Base-by-base conservation (phyloP, 176 grass and related monocot genomes). In the Zizania latifolia region DNA sequence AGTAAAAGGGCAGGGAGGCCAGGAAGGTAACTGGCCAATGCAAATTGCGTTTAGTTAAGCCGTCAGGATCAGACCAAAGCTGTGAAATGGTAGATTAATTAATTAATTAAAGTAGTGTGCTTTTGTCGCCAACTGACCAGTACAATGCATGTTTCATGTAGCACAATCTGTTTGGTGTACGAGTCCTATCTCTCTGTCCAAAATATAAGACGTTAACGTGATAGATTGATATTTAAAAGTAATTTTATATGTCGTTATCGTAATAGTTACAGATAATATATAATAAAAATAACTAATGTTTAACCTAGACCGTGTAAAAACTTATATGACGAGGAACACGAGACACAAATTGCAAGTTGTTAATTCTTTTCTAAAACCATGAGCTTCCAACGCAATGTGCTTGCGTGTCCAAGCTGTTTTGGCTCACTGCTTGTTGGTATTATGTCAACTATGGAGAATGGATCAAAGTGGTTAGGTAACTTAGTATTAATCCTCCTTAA, bases 61-160 rank as follows among this genome's bases (percentile, higher is more conserved):
- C 39, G 53, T 80, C 70, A 53, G 31, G 16, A 59, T 80, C 83
- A 86, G 53, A 68, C 58, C 50, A 80, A 53, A 46, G 70, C 6
- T 50, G 59, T 13, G 45, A 6, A 53, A n/a, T 1, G 22, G 24
- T 30, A 12, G 69, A 37, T 72, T 24, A 59, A 60, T 68, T 58
- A 31, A 79, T 73, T 75, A 24, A 78, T 8, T 58, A 53, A 46
- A 40, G 59, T 24, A 10, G 35, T 38, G 29, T 65, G 59, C 36
- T 65, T 68, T 45, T 65, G 68, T 65, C 8, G 63, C 54, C 40
- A 70, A 77, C 43, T 53, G 70, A 69, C 55, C 31, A 39, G 72
- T 74, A 67, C 50, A 24, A 21, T 26, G 26, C 35, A 75, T 70
- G 72, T 39, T 37, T 32, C 53, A 31, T 53, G 65, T 58, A 38